Base-by-base conservation (phyloP, 495 filamentous ascomycete genomes). In the Aspergillus bertholletiae region DNA sequence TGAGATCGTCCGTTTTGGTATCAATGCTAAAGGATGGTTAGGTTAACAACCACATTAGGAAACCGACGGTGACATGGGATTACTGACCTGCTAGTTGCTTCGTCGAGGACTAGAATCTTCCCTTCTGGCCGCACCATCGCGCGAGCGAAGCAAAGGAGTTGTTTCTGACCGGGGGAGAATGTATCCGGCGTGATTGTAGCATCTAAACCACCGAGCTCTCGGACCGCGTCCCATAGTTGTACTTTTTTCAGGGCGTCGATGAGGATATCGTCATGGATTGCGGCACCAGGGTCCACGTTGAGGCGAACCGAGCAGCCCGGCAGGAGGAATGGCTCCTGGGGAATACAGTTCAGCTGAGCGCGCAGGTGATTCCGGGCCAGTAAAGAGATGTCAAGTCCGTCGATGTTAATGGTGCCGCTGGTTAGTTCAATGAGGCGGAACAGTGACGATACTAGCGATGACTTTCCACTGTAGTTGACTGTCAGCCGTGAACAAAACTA, bases 271-370 rank as follows among this genome's bases (percentile, higher is more conserved):
- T 34, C 9, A 8, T 4, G 4, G 30, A 9, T 5, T 5, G 9
- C 30, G 7, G 2, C 2, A 6, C 7, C 28, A 18, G 76, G 76
- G 59, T 81, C 74, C 1, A 80, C 54, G 50, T 84, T 83, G 22
- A 75, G 50, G 0, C 72, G 61, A 3, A 81, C 56, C 0, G 74
- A 73, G 1, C 37, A 40, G 37, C 73, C 76, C 0, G 79, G 74
- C 1, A 86, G 51, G 7, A 81, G 43, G 58, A 83, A 79, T 0
- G 81, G 68, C 11, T 81, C 71, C 43, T 87, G 81, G 13, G 84
- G 76, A 2, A 84, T 54, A 7, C 64, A 66, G 35, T 69, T 72
- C 26, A 77, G 47, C 2, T 64, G 59, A 0, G 62, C 57, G 7
- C 74, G 66, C 39, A 75, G 54, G 6, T 63, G 56, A 46, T 67